Conservation (phyloP, 352 stramenopile species). For the Globisporangium recalcitrans region DNA sequence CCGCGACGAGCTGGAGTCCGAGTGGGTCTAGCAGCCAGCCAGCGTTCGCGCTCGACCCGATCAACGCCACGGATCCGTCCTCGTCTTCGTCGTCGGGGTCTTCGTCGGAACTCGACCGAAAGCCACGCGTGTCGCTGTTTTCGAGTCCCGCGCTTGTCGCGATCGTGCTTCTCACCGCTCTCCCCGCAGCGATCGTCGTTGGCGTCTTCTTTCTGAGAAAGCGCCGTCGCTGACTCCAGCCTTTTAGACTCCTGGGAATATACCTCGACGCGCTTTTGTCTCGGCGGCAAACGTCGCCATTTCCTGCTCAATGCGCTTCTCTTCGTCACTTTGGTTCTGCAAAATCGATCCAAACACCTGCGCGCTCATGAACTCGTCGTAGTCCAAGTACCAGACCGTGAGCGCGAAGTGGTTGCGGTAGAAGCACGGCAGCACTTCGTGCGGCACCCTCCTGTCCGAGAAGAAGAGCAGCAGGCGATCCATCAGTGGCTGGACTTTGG, state of each 20-base stretch:
- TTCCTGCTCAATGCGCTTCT: slow-evolving; percentile 21
- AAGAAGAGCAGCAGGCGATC: slow-evolving; percentile 40
- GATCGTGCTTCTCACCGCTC: slow-evolving; percentile 16
- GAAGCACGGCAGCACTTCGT: slow-evolving; percentile 30
- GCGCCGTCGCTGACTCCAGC: slow-evolving; percentile 4
- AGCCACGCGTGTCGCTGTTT: slow-evolving; percentile 8
- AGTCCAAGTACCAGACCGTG: slow-evolving; percentile 62
- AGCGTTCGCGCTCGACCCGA: not conserved
- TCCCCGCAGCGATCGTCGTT: slow-evolving; percentile 15
- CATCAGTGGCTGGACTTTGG: slow-evolving; percentile 9
- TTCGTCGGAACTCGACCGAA: too few relatives aligned
- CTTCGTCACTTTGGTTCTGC: slow-evolving; percentile 11
- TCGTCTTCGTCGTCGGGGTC: too few relatives aligned
- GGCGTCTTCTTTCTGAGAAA: slow-evolving; percentile 13
- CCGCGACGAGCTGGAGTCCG: not conserved
- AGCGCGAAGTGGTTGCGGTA: slow-evolving; percentile 32
- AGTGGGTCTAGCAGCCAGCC: not conserved
- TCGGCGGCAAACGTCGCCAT: slow-evolving; percentile 15
- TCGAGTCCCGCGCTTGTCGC: slow-evolving; percentile 4
- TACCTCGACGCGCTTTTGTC: not conserved
- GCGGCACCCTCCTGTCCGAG: slow-evolving; percentile 37
- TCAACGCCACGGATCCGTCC: not conserved
- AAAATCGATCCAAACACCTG: slow-evolving; percentile 26
- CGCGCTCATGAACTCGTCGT: slow-evolving; percentile 45
- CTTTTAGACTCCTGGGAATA: too few relatives aligned